phyloP scores from a whole-genome alignment of 2,329 filamentous ascomycete genomes.

The Cladosporium sp. region DNA sequence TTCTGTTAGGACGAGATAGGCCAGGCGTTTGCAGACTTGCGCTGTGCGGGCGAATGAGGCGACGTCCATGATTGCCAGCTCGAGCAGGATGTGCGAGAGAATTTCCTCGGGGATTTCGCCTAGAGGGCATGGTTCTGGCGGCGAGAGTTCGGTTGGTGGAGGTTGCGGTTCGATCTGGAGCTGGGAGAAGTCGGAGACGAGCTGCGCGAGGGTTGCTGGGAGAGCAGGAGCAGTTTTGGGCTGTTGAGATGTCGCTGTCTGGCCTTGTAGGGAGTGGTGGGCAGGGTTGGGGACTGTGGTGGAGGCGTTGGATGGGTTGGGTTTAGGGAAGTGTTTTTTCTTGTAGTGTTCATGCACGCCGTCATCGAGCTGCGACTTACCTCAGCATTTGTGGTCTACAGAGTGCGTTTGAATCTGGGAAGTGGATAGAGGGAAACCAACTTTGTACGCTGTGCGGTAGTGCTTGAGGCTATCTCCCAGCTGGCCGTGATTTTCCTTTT shows the following conservation, averaged over 20 bases:
- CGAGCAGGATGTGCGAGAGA: slow-evolving; percentile 67
- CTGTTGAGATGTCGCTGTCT: slow-evolving; percentile 5
- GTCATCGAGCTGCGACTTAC: slow-evolving; percentile 62
- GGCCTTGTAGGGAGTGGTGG: slow-evolving; percentile 49
- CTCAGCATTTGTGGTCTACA: slow-evolving; percentile 22
- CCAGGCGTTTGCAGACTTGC: slow-evolving; percentile 78
- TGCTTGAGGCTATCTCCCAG: slow-evolving; percentile 81
- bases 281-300: slow-evolving; percentile 48
- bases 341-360: slow-evolving; percentile 80
- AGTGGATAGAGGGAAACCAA: slow-evolving; percentile 34
- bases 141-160: slow-evolving; percentile 64
- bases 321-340: slow-evolving; percentile 74
- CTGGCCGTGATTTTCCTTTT: slow-evolving; percentile 77
- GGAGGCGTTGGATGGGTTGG: slow-evolving; percentile 40
- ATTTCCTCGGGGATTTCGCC: slow-evolving; percentile 75
- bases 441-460: slow-evolving; percentile 85
- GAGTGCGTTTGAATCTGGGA: slow-evolving; percentile 11
- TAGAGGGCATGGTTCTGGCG: slow-evolving; percentile 73
- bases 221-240: slow-evolving; percentile 22
- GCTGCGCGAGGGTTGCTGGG: slow-evolving; percentile 53
- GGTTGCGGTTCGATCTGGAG: slow-evolving; percentile 62
- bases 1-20: slow-evolving; percentile 77
- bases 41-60: slow-evolving; percentile 69
- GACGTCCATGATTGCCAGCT: slow-evolving; percentile 68
- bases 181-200: slow-evolving; percentile 69